These are phyloP conservation scores for Linanthus parryae DNA, from an alignment of 148 eudicot species.

Conservation along the genomic window DNA sequence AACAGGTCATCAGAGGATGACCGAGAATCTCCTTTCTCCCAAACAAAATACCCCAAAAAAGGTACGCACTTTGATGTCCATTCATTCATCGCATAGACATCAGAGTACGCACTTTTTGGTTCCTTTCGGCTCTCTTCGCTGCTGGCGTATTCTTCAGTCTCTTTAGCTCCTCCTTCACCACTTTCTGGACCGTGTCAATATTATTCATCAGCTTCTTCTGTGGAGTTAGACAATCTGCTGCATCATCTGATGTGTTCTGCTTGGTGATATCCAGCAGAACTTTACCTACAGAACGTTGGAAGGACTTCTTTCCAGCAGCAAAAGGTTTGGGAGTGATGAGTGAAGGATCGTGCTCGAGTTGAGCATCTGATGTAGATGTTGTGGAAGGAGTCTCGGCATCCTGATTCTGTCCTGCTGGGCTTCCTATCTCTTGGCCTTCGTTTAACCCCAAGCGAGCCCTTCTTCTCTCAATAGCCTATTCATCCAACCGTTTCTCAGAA, in stretches of 20 bases:
- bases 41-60: no score
- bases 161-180: slow-evolving; percentile 50
- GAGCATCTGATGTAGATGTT: slow-evolving; percentile 26
- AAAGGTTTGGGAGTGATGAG: no score
- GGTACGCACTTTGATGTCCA: no score
- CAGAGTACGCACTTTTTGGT: slow-evolving; percentile 46
- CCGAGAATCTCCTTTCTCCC: no score
- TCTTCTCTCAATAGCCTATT: slow-evolving; percentile 65
- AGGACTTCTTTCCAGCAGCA: no score
- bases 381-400: slow-evolving; percentile 15
- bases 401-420: slow-evolving; percentile 19
- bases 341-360: slow-evolving; percentile 39
- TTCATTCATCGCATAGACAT: slow-evolving; percentile 82
- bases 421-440: slow-evolving; percentile 26
- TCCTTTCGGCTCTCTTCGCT: slow-evolving; percentile 66
- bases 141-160: slow-evolving; percentile 57
- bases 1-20: no score
- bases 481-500: no score
- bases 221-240: slow-evolving; percentile 39
- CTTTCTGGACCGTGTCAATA: slow-evolving; percentile 73
- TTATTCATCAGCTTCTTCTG: slow-evolving; percentile 56
- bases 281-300: slow-evolving; percentile 32
- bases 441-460: slow-evolving; percentile 38
- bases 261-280: slow-evolving; percentile 35
- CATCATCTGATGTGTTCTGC: slow-evolving; percentile 17